Base-by-base conservation (phyloP, 2,329 filamentous ascomycete genomes). In the Zymoseptoria crescenta region DNA sequence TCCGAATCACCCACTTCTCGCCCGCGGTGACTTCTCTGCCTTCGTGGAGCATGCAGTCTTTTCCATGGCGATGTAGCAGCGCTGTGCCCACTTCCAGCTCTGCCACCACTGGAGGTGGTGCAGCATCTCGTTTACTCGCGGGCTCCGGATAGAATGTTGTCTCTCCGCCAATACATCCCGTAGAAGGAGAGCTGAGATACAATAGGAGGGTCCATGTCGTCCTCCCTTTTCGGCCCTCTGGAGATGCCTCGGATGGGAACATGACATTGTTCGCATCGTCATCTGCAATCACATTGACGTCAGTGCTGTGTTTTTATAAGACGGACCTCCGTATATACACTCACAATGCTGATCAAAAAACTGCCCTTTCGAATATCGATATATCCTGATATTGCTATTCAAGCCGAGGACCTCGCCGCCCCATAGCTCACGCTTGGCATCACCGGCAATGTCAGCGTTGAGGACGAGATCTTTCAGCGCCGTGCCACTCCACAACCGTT, bases 181-280 rank as follows among this genome's bases (percentile, higher is more conserved):
- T 89, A 1, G 81, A 76, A 2, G 84, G 79, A 0, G 87, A 90
- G 0, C 89, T 94, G 57, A 96, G 81, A 70, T 96, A 97, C 41
- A 96, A 82, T 0, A 96, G 80, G 4, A 96, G 78, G 0, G 93
- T 96, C 91, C 92, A 96, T 0, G 91, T 96, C 4, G 93, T 96
- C 68, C 81, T 86, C 20, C 82, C 86, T 21, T 78, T 77, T 9
- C 77, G 67, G 8, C 75, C 61, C 75, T 74, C n/a, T 73, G 65
- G 8, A 71, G 72, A 28, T 73, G 70, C 29, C 16, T 73, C 68
- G 3, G 79, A 75, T 1, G 79, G 77, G 51, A 94, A 76, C 0
- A 76, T 80, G 27, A 96, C 74, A 57, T 82, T 80, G 71, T 96
- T 96, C 55, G 84, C 89, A 69, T 96, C 92, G 74, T 97, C 93